Conservation (phyloP, 2,329 filamentous ascomycete species). For the Cordyceps sp. region DNA sequence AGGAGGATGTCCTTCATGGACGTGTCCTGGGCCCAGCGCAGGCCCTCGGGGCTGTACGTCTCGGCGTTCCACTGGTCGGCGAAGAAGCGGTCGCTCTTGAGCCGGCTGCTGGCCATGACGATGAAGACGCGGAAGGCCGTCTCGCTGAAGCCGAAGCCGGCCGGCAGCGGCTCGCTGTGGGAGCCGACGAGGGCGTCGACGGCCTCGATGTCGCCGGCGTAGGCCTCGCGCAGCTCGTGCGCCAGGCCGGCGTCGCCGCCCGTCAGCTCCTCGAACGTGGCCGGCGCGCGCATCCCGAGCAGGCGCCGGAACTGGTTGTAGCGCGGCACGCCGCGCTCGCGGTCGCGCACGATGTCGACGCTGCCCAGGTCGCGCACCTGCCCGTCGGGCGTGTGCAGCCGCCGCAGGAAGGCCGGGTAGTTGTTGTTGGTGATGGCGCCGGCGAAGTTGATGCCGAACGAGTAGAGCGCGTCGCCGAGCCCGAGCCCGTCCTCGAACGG, state of each 20-base stretch:
- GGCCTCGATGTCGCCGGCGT: neutral
- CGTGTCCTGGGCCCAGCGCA: neutral
- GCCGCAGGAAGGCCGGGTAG: conserved; percentile 15
- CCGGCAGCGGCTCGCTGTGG: conserved; percentile 1
- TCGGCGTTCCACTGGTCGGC: conserved; percentile 1
- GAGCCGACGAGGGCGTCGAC: neutral
- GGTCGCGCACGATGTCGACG: conserved; percentile 27
- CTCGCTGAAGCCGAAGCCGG: conserved; percentile 1
- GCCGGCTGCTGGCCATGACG: conserved; percentile 1
- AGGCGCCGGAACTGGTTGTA: conserved; percentile 27
- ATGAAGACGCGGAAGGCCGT: conserved; percentile 2
- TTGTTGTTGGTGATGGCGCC: conserved; percentile 2
- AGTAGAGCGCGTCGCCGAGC: conserved; percentile 1
- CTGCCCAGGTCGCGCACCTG: conserved; percentile 24
- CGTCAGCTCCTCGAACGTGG: conserved; percentile 15
- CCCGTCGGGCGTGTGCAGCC: conserved; percentile 22
- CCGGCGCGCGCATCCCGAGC: conserved; percentile 18
- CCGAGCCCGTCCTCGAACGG: neutral
- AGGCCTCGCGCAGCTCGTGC: neutral
- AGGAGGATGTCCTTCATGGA: conserved; percentile 1
- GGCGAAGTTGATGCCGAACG: conserved; percentile 1
- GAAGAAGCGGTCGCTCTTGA: conserved; percentile 1
- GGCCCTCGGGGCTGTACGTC: conserved; percentile 1
- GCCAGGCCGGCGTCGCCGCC: conserved; percentile 17
- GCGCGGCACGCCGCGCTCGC: conserved; percentile 27